These are phyloP conservation scores for Colletotrichum salicis DNA, from an alignment of 2,329 filamentous ascomycete genomes.

Conservation along the genomic window DNA sequence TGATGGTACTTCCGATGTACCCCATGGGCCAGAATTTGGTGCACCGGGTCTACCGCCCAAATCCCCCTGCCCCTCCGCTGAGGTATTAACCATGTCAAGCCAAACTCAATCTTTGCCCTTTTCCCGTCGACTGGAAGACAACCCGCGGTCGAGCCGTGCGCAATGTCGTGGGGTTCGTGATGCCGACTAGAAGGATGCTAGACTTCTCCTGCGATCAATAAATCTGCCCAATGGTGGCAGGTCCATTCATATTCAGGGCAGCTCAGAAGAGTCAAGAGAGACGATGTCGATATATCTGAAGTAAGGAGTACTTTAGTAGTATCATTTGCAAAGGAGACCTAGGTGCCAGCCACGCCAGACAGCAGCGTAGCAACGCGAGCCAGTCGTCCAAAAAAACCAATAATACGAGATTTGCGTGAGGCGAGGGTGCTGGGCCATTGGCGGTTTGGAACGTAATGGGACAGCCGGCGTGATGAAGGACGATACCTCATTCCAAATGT, in stretches of 20 bases:
- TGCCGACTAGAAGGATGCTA: background rate
- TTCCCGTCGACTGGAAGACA: background rate
- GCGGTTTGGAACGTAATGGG: slow-evolving; percentile 27
- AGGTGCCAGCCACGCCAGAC: background rate
- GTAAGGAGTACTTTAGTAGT: background rate
- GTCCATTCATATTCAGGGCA: background rate
- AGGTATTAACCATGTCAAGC: slow-evolving; percentile 12
- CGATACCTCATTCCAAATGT: background rate
- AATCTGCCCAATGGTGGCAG: background rate
- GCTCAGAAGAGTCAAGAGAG: background rate
- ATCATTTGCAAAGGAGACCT: background rate
- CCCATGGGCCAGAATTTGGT: background rate
- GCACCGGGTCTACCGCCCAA: background rate
- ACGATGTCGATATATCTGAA: background rate
- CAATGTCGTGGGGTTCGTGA: background rate
- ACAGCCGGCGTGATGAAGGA: background rate
- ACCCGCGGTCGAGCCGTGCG: background rate
- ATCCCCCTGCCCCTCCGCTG: background rate
- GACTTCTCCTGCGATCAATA: background rate
- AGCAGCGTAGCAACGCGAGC: slow-evolving; percentile 6
- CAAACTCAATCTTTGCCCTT: slow-evolving; percentile 15
- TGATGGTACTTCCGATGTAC: background rate
- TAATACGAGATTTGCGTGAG: slow-evolving; percentile 28
- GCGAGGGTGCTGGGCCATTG: slow-evolving; percentile 25
- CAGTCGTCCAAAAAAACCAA: slow-evolving; percentile 11